Percentiles rank a stretch among this genome's conserved stretches.
These are phyloP conservation scores for Blastocystis sp. DNA, from an alignment of 352 stramenopile genomes.

Conservation along the genomic window DNA sequence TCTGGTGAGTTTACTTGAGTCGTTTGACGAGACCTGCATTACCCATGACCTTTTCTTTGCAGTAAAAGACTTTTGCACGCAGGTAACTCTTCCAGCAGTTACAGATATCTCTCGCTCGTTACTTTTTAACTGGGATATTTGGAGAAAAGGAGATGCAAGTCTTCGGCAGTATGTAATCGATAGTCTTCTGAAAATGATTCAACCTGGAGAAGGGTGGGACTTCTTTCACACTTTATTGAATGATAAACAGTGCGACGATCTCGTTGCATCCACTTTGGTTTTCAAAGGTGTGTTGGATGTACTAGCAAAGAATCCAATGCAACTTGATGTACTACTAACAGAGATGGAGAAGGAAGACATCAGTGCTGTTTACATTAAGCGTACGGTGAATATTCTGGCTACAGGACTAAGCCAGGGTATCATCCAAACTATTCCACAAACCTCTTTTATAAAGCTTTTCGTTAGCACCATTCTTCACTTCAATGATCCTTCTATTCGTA, in stretches of 20 bases:
- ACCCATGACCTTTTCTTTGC: neutral
- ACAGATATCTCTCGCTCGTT: neutral
- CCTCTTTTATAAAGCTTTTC: neutral
- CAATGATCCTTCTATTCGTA: neutral
- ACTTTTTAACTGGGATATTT: neutral
- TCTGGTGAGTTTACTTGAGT: neutral
- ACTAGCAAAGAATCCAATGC: neutral
- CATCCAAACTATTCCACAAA: neutral
- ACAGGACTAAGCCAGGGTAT: neutral
- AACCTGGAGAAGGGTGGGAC: neutral
- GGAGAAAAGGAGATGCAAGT: neutral
- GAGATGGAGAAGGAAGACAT: neutral
- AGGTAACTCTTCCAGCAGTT: neutral
- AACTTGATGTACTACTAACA: neutral
- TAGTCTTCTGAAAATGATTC: neutral
- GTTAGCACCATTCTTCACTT: neutral
- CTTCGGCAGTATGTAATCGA: neutral
- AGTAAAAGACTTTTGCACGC: neutral
- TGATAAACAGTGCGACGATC: neutral
- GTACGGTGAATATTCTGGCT: neutral
- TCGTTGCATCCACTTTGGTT: neutral
- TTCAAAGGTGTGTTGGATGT: neutral
- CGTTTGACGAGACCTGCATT: neutral
- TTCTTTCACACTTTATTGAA: neutral
- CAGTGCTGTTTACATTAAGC: neutral